Evolutionary conservation across 2,329 filamentous ascomycete species (phyloP).

Genomic region (Hymenotorrendiella dingleyae): DNA sequence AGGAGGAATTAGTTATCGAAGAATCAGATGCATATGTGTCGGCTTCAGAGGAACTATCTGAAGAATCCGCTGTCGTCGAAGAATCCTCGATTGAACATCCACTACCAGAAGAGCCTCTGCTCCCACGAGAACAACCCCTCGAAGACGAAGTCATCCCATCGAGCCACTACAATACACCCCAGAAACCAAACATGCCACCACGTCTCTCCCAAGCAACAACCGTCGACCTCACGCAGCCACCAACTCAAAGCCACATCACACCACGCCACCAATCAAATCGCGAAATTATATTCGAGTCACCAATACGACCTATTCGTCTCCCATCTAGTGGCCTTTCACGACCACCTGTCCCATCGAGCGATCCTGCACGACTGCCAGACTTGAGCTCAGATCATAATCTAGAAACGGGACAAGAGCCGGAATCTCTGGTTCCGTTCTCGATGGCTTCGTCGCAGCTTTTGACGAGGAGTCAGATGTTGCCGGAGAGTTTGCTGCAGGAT

Average conservation of each 20-base stretch:
- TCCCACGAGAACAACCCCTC: neutral
- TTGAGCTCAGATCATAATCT: no score
- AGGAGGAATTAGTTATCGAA: neutral
- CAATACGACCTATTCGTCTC: slow-evolving; percentile 17
- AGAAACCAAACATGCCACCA: neutral
- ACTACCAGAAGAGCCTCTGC: no score
- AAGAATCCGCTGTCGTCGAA: neutral
- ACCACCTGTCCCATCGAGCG: no score
- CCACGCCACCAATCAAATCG: slow-evolving; percentile 11
- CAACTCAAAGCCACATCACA: slow-evolving; percentile 20
- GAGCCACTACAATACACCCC: slow-evolving; percentile 7
- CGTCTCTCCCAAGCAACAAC: slow-evolving; percentile 28
- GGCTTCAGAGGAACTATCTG: neutral
- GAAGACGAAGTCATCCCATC: slow-evolving; percentile 6
- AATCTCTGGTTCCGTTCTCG: slow-evolving; percentile 20
- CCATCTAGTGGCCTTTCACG: no score
- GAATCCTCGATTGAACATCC: neutral
- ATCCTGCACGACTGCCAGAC: no score
- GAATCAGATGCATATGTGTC: no score
- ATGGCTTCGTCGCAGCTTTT: slow-evolving; percentile 35
- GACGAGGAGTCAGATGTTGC: slow-evolving; percentile 47
- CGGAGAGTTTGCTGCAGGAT: slow-evolving; percentile 40
- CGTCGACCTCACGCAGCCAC: slow-evolving; percentile 25
- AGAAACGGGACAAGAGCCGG: slow-evolving; percentile 5
- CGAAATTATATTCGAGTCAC: slow-evolving; percentile 26